A percentile compares a stretch with the other conserved stretches of the same genome.
Evolutionary conservation across 805 yeast genomes (phyloP).

Genomic region (Saturnispora halmiae): DNA sequence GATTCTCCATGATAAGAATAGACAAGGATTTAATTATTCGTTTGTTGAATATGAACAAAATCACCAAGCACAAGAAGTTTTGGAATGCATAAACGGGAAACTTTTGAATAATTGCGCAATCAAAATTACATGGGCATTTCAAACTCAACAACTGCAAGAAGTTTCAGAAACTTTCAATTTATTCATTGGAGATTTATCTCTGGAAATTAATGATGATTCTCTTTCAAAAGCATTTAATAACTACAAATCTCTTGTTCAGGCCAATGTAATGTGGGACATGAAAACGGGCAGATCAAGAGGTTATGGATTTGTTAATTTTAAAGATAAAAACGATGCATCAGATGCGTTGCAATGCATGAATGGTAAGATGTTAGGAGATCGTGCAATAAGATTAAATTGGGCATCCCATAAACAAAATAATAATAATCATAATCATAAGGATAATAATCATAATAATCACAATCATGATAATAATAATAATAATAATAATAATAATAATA

Average conservation of each 20-base stretch:
- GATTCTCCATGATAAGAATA: slow-evolving; percentile 66
- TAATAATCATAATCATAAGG: slow-evolving; percentile 5
- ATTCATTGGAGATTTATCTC: slow-evolving; percentile 79
- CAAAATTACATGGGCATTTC: slow-evolving; percentile 75
- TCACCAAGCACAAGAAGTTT: slow-evolving; percentile 53
- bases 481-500: slow-evolving; percentile 19
- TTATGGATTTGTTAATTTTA: slow-evolving; percentile 80
- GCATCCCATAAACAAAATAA: slow-evolving; percentile 45
- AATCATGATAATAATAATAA: slow-evolving; percentile 13
- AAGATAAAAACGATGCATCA: slow-evolving; percentile 60
- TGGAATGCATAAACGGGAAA: slow-evolving; percentile 48
- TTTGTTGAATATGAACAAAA: slow-evolving; percentile 65
- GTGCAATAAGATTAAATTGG: slow-evolving; percentile 81
- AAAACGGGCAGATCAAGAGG: slow-evolving; percentile 88
- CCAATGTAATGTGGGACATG: slow-evolving; percentile 97
- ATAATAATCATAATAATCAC: slow-evolving; percentile 8
- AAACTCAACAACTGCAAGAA: slow-evolving; percentile 57
- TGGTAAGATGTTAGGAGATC: slow-evolving; percentile 61
- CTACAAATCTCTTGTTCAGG: slow-evolving; percentile 59
- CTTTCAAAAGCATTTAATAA: slow-evolving; percentile 47
- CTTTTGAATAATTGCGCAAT: slow-evolving; percentile 46
- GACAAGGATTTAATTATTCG: slow-evolving; percentile 68
- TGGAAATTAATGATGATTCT: slow-evolving; percentile 74
- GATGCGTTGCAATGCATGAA: slow-evolving; percentile 63
- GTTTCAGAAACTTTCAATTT: slow-evolving; percentile 49